These are phyloP conservation scores for Mycosphaerella sp. DNA, from an alignment of 2,329 filamentous ascomycete species.

Conservation along the genomic window DNA sequence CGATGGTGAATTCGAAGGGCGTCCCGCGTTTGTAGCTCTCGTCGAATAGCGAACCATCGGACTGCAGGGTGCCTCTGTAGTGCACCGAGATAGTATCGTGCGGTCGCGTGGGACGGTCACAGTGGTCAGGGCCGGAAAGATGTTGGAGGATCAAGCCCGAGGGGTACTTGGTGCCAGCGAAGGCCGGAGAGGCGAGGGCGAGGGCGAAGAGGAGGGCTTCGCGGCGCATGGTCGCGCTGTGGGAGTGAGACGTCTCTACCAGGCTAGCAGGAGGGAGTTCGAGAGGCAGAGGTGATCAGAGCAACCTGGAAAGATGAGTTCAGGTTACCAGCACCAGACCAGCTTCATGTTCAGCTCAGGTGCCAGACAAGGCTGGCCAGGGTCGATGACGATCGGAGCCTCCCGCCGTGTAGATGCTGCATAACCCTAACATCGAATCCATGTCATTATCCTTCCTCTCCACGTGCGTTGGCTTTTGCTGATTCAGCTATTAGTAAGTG, in stretches of 20 bases:
- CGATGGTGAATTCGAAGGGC: conserved; percentile 75
- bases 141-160: conserved; percentile 36
- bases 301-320: too few relatives aligned
- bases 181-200: conserved; percentile 8
- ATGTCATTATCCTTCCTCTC: too few relatives aligned
- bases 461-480: too few relatives aligned
- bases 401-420: too few relatives aligned
- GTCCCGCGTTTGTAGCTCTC: conserved; percentile 68
- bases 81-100: conserved; percentile 46
- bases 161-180: conserved; percentile 15
- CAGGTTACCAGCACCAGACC: too few relatives aligned
- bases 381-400: too few relatives aligned
- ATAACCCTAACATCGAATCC: too few relatives aligned
- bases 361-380: too few relatives aligned
- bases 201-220: conserved; percentile 18
- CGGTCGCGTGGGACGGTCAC: conserved; percentile 40
- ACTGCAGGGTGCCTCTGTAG: conserved; percentile 46
- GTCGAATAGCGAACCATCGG: conserved; percentile 74
- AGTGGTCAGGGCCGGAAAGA: conserved; percentile 37
- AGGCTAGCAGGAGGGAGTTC: too few relatives aligned
- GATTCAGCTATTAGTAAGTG: too few relatives aligned
- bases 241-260: not conserved
- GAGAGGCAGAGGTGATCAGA: too few relatives aligned
- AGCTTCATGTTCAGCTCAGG: too few relatives aligned
- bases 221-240: conserved; percentile 19